Evolutionary conservation across 768 basidiomycete species (phyloP).

Genomic region (Lentinula raphanica): DNA sequence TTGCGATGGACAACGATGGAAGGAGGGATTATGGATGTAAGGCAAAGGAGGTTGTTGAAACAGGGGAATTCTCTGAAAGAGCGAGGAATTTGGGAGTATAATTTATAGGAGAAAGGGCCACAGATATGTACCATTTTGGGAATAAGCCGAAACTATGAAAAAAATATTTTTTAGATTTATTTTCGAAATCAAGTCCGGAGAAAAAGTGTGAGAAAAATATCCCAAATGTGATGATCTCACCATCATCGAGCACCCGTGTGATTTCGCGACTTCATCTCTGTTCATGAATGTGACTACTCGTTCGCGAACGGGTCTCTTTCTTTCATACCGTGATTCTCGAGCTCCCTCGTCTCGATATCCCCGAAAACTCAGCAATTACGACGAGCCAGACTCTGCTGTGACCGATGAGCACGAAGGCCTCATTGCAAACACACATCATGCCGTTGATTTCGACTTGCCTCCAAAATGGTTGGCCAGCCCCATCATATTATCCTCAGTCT

Average conservation of each 20-base stretch:
- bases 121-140: background rate
- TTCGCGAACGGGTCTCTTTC: slow-evolving; percentile 87
- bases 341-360: slow-evolving; percentile 39
- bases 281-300: slow-evolving; percentile 50
- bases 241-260: background rate
- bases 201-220: background rate
- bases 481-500: slow-evolving; percentile 14
- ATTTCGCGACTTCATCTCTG: background rate
- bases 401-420: slow-evolving; percentile 68
- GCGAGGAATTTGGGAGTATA: background rate
- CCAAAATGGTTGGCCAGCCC: slow-evolving; percentile 69
- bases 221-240: background rate
- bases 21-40: background rate
- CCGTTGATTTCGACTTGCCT: slow-evolving; percentile 64
- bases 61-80: background rate
- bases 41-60: background rate
- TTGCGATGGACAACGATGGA: slow-evolving; percentile 14
- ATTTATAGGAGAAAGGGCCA: background rate
- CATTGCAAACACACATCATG: slow-evolving; percentile 38
- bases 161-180: background rate
- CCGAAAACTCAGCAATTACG: slow-evolving; percentile 32
- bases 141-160: background rate
- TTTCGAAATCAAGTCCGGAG: background rate
- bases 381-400: slow-evolving; percentile 38
- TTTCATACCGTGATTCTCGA: slow-evolving; percentile 84